Conservation (phyloP, 2,329 filamentous ascomycete genomes). For the Knoxdaviesia capensis region DNA sequence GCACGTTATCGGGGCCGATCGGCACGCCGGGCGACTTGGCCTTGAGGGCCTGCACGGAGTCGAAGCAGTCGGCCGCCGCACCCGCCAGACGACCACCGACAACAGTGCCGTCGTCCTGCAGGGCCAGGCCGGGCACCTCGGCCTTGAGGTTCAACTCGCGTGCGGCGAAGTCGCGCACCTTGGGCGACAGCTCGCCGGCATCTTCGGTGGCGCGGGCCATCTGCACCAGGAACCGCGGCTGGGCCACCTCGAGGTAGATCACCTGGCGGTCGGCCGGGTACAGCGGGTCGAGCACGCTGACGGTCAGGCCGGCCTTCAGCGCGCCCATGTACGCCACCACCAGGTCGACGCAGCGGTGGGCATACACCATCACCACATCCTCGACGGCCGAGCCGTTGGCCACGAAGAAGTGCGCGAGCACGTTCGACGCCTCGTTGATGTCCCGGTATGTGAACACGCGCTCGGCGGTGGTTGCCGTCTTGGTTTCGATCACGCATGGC, state of each 20-base stretch:
- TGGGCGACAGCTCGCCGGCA: conserved; percentile 21
- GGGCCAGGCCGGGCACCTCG: conserved; percentile 50
- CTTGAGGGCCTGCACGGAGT: conserved; percentile 26
- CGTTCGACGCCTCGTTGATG: conserved; percentile 70
- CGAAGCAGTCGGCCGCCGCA: conserved; percentile 38
- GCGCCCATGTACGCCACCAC: conserved; percentile 60
- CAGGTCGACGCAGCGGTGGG: conserved; percentile 54
- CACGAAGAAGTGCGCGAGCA: conserved; percentile 59
- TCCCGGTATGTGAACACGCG: conserved; percentile 65
- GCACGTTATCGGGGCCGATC: conserved; percentile 70
- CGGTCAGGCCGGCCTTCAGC: conserved; percentile 37
- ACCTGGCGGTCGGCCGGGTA: conserved; percentile 40
- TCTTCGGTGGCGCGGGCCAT: conserved; percentile 55
- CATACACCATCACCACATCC: conserved; percentile 87
- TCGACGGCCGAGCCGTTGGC: conserved; percentile 53
- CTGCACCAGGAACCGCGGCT: conserved; percentile 49
- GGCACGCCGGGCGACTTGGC: conserved; percentile 45
- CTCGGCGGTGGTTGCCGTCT: conserved; percentile 22
- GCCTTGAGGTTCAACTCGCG: conserved; percentile 54
- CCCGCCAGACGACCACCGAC: conserved; percentile 46
- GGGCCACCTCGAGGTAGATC: conserved; percentile 60
- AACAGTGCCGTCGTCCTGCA: conserved; percentile 52
- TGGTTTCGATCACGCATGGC: conserved; percentile 28
- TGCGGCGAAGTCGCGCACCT: conserved; percentile 44
- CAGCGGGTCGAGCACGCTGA: conserved; percentile 55